phyloP scores from a whole-genome alignment of 2,329 filamentous ascomycete genomes.

The Plectosphaerella plurivora region DNA sequence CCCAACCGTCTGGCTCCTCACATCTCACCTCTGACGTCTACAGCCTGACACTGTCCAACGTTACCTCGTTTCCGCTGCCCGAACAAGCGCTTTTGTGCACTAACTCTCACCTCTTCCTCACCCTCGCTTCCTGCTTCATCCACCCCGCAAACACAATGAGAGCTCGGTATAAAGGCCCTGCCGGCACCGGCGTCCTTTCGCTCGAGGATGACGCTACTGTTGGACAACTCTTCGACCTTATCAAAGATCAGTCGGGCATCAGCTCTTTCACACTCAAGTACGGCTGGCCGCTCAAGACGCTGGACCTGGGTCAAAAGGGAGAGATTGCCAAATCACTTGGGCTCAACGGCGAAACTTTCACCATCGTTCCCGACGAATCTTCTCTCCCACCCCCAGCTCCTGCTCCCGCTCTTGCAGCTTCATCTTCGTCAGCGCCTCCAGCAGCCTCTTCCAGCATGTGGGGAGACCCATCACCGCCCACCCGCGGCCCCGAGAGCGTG shows the following conservation, averaged over 20 bases:
- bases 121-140: no score
- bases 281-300: constrained; percentile 72
- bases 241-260: constrained; percentile 62
- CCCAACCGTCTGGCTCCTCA: no score
- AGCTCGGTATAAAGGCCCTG: constrained; percentile 70
- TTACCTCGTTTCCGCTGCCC: no score
- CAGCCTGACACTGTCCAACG: no score
- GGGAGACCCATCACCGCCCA: constrained; percentile 5
- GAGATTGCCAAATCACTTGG: constrained; percentile 43
- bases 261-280: constrained; percentile 72
- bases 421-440: constrained; percentile 3
- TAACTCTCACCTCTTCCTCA: no score
- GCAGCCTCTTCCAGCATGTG: not conserved
- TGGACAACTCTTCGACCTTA: constrained; percentile 52
- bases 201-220: constrained; percentile 66
- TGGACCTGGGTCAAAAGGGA: constrained; percentile 53
- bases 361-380: constrained; percentile 38
- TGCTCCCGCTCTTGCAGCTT: constrained; percentile 1
- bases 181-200: constrained; percentile 65
- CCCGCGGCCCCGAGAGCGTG: constrained; percentile 22
- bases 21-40: no score
- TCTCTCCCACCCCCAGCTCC: constrained; percentile 4
- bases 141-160: constrained; percentile 40
- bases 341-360: constrained; percentile 46
- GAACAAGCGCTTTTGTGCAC: no score